Conservation (phyloP, 73 alveolate species). For the Symbiodinium natans region DNA sequence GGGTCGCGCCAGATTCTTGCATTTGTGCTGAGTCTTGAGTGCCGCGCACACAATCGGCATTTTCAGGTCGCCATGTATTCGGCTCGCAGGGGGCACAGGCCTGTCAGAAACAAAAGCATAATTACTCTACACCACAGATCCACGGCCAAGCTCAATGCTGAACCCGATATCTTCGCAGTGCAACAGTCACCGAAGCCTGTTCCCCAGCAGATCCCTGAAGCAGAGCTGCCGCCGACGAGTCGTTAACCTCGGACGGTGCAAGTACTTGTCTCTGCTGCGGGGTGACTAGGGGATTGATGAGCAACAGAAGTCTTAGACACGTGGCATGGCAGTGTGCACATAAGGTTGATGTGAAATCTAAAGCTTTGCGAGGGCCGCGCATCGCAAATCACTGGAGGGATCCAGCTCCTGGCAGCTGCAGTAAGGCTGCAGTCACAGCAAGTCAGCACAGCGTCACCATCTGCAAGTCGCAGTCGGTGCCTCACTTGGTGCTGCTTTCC, state of each 20-base stretch:
- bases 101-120: neutral
- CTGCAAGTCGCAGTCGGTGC: neutral
- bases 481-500: neutral
- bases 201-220: neutral
- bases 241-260: neutral
- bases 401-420: constrained; percentile 24
- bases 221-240: neutral
- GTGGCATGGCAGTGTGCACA: no score
- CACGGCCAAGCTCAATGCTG: no score
- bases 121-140: no score
- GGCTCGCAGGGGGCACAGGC: neutral
- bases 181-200: no score
- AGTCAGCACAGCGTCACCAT: no score
- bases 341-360: no score
- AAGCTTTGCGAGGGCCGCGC: neutral
- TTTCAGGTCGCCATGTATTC: neutral
- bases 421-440: no score
- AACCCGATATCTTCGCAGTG: no score
- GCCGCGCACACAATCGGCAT: neutral
- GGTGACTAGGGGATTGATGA: neutral
- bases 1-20: no score
- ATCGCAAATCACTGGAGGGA: constrained; percentile 47
- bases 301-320: neutral
- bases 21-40: no score
- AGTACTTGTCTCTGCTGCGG: no score